phyloP scores from a whole-genome alignment of 495 filamentous ascomycete genomes.

The Friedmanniomyces endolithicus region DNA sequence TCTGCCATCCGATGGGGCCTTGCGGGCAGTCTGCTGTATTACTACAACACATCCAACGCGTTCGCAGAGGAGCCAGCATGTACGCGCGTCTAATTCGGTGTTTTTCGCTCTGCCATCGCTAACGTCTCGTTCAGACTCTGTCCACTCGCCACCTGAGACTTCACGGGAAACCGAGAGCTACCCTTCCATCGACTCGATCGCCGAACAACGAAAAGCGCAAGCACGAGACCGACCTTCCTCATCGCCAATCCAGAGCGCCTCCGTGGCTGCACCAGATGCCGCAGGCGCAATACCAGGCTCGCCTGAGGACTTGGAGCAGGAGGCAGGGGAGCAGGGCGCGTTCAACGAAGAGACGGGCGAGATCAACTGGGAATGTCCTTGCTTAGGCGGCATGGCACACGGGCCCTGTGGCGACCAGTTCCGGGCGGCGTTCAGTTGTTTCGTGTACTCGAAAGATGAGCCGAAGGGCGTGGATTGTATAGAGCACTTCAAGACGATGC shows the following conservation, averaged over 20 bases:
- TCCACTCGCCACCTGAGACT: constrained; percentile 21
- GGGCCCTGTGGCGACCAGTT: constrained; percentile 95
- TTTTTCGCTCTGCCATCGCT: not conserved
- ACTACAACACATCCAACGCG: constrained; percentile 75
- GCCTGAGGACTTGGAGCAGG: constrained; percentile 56
- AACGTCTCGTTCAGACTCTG: constrained; percentile 5
- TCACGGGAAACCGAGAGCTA: constrained; percentile 24
- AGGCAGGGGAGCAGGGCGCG: constrained; percentile 73
- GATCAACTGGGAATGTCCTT: constrained; percentile 99
- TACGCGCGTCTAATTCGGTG: constrained; percentile 33
- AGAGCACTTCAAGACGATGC: constrained; percentile 94
- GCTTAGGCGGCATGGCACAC: constrained; percentile 91
- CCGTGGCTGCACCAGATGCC: constrained; percentile 11
- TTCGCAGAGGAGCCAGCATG: constrained; percentile 75
- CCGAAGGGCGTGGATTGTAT: constrained; percentile 99
- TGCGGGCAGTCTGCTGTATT: constrained; percentile 72
- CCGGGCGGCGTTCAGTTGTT: constrained; percentile 90
- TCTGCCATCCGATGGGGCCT: constrained; percentile 58
- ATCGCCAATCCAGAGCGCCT: not conserved
- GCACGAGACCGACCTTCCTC: constrained; percentile 10
- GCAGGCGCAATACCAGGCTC: constrained; percentile 17
- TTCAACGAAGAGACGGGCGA: constrained; percentile 98
- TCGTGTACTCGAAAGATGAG: constrained; percentile 84
- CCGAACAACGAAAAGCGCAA: constrained; percentile 22
- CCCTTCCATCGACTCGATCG: constrained; percentile 27